Conservation (phyloP, 1,139 yeast species). For the Magnusiomyces suaveolens region DNA sequence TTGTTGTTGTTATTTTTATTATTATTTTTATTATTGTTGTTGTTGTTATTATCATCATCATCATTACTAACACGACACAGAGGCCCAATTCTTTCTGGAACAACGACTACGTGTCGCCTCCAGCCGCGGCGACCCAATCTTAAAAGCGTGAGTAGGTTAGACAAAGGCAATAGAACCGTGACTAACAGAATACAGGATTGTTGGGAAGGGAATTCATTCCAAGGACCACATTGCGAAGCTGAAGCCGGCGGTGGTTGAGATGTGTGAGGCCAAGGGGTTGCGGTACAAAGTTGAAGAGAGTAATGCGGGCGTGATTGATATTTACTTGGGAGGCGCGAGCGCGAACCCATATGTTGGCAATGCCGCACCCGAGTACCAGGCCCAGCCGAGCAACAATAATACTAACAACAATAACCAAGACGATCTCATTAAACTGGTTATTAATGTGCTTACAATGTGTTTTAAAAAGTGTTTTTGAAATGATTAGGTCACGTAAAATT, state of each 20-base stretch:
- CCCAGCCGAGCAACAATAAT: conserved; percentile 15
- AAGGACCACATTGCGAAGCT: conserved; percentile 72
- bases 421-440: conserved; percentile 19
- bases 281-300: conserved; percentile 52
- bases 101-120: conserved; percentile 62
- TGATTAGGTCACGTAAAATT: not conserved
- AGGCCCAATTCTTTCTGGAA: conserved; percentile 70
- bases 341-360: conserved; percentile 8
- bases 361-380: conserved; percentile 9
- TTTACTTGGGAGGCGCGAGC: conserved; percentile 41
- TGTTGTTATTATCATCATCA: not conserved
- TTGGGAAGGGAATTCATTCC: conserved; percentile 91
- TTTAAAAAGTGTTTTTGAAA: conserved; percentile 16
- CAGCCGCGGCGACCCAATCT: conserved; percentile 45
- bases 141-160: conserved; percentile 29
- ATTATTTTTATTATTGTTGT: not conserved
- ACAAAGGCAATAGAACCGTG: not conserved
- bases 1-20: not conserved
- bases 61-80: conserved; percentile 28
- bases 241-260: conserved; percentile 76
- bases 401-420: conserved; percentile 15
- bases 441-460: conserved; percentile 19
- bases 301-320: conserved; percentile 71
- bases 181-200: conserved; percentile 69
- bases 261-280: conserved; percentile 59